phyloP scores from a whole-genome alignment of 805 yeast species.

The Candida sithepensis region DNA sequence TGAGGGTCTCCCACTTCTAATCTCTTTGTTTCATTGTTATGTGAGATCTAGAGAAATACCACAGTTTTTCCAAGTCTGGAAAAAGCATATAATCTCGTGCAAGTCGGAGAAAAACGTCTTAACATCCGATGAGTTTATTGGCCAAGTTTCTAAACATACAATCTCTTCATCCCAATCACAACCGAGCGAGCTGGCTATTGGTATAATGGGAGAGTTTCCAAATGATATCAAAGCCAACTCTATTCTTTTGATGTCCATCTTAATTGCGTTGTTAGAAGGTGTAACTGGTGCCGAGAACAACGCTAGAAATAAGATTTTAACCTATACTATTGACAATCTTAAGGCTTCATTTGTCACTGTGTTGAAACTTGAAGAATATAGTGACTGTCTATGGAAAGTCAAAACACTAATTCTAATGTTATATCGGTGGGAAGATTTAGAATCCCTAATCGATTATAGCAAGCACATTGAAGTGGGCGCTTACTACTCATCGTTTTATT shows the following conservation, averaged over 20 bases:
- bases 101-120: slow-evolving; percentile 9
- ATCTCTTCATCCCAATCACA: slow-evolving; percentile 46
- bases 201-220: slow-evolving; percentile 11
- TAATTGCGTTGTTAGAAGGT: slow-evolving; percentile 38
- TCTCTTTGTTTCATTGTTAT: slow-evolving; percentile 36
- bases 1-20: background rate
- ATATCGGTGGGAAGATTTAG: slow-evolving; percentile 35
- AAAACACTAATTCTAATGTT: slow-evolving; percentile 45
- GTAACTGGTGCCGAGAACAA: slow-evolving; percentile 27
- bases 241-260: slow-evolving; percentile 27
- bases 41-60: slow-evolving; percentile 55
- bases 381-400: slow-evolving; percentile 40
- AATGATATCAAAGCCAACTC: slow-evolving; percentile 10
- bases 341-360: slow-evolving; percentile 21
- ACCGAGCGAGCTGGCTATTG: slow-evolving; percentile 27
- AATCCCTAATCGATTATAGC: background rate
- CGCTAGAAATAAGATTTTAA: slow-evolving; percentile 22
- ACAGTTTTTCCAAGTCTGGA: slow-evolving; percentile 48
- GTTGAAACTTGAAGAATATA: slow-evolving; percentile 15
- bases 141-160: slow-evolving; percentile 38
- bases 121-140: slow-evolving; percentile 30
- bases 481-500: slow-evolving; percentile 8
- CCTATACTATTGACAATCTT: slow-evolving; percentile 13
- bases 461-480: slow-evolving; percentile 5
- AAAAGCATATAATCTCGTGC: slow-evolving; percentile 9